Evolutionary conservation across 148 eudicot genomes (phyloP).

Genomic region (Selenicereus undatus): DNA sequence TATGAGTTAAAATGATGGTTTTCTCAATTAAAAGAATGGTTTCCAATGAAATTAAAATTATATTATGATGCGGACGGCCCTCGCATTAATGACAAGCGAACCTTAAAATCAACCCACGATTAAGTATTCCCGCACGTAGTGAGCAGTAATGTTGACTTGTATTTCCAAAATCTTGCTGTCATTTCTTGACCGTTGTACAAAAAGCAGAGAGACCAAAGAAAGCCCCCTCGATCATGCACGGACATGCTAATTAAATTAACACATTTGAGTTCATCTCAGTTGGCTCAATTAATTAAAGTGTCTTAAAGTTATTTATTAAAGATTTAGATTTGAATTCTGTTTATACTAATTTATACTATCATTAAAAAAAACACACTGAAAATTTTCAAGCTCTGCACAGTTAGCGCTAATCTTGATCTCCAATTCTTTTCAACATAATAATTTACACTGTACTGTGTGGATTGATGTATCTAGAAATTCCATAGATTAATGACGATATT

Average conservation of each 20-base stretch:
- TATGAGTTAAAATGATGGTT: too few species aligned
- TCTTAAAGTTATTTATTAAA: too few species aligned
- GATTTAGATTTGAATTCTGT: too few species aligned
- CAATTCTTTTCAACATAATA: too few species aligned
- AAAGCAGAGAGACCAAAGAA: neutral
- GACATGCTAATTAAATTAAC: neutral
- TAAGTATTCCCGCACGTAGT: neutral
- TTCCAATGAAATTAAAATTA: too few species aligned
- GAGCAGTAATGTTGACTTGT: conserved; percentile 2
- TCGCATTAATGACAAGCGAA: neutral
- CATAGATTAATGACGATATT: too few species aligned
- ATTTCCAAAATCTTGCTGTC: conserved; percentile 1
- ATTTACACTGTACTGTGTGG: too few species aligned
- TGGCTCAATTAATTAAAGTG: too few species aligned
- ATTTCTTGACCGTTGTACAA: neutral
- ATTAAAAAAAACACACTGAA: neutral
- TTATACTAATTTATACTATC: too few species aligned
- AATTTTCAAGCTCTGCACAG: neutral
- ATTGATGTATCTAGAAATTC: too few species aligned
- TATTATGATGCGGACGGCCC: neutral
- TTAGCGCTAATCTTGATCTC: neutral
- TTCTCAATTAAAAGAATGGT: neutral
- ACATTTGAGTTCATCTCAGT: neutral
- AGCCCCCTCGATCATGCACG: neutral
- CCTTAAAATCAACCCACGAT: neutral